These are phyloP conservation scores for Penicillium soppii DNA, from an alignment of 495 filamentous ascomycete species.

Conservation along the genomic window DNA sequence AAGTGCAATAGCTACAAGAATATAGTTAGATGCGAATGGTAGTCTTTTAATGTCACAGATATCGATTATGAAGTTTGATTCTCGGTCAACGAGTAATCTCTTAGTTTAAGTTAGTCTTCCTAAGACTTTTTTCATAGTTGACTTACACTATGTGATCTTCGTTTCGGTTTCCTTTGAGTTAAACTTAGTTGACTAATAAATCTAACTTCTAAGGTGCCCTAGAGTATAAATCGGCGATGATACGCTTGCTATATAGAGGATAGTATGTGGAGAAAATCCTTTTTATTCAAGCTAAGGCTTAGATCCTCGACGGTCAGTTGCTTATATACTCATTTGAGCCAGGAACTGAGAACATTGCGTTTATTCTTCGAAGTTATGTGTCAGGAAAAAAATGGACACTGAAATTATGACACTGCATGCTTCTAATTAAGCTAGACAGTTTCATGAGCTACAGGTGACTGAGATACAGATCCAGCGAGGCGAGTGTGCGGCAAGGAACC, in stretches of 20 bases:
- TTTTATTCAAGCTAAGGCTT: slow-evolving; percentile 17
- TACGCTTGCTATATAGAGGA: slow-evolving; percentile 16
- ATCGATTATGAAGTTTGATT: slow-evolving; percentile 17
- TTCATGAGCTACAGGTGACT: too few relatives aligned
- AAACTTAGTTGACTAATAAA: slow-evolving; percentile 1
- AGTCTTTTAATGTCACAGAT: slow-evolving; percentile 18
- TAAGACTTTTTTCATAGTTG: neutral
- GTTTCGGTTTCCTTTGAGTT: slow-evolving; percentile 6
- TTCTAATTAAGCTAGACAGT: too few relatives aligned
- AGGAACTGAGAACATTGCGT: too few relatives aligned
- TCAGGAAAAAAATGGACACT: too few relatives aligned
- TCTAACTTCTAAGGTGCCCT: slow-evolving; percentile 11
- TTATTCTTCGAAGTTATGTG: too few relatives aligned
- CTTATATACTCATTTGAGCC: too few relatives aligned
- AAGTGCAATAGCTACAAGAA: slow-evolving; percentile 16
- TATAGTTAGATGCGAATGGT: slow-evolving; percentile 15
- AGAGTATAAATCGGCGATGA: slow-evolving; percentile 12
- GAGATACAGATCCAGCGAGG: too few relatives aligned
- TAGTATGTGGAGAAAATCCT: slow-evolving; percentile 17
- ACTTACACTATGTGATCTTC: slow-evolving; percentile 3
- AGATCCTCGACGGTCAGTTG: slow-evolving; percentile 15
- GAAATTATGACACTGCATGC: too few relatives aligned
- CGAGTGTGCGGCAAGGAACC: too few relatives aligned
- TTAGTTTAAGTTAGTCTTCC: neutral
- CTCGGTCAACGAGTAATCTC: neutral